Conservation (phyloP, 2,329 filamentous ascomycete genomes). For the Lasiodiplodia sp. region DNA sequence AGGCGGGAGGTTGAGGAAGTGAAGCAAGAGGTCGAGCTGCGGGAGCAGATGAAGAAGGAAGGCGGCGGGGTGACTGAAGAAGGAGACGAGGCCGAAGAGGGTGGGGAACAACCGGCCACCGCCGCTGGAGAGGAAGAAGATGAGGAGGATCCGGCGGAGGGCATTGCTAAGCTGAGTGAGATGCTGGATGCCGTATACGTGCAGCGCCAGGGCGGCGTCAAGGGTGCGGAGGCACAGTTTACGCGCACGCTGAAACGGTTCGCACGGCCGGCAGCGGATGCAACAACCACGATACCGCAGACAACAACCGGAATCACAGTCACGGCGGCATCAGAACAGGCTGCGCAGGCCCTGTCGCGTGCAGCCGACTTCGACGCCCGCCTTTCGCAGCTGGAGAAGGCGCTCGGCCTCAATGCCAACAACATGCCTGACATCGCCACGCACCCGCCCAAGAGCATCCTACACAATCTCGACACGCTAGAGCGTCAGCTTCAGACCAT, state of each 20-base stretch:
- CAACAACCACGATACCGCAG: slow-evolving; percentile 13
- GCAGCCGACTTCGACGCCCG: slow-evolving; percentile 88
- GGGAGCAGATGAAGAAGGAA: slow-evolving; percentile 39
- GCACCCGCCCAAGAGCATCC: slow-evolving; percentile 69
- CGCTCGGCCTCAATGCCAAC: slow-evolving; percentile 78
- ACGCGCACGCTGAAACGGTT: slow-evolving; percentile 45
- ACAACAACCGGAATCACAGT: neutral
- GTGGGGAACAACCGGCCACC: slow-evolving; percentile 32
- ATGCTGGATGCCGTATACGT: slow-evolving; percentile 71
- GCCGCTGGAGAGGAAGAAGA: slow-evolving; percentile 46
- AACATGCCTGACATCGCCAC: slow-evolving; percentile 67
- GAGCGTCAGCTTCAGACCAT: slow-evolving; percentile 82
- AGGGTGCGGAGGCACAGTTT: slow-evolving; percentile 47
- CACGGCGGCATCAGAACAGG: slow-evolving; percentile 35
- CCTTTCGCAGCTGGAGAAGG: slow-evolving; percentile 78
- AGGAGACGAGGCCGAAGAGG: slow-evolving; percentile 52
- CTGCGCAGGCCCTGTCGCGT: slow-evolving; percentile 72
- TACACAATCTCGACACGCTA: slow-evolving; percentile 81
- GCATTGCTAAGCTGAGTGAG: slow-evolving; percentile 73
- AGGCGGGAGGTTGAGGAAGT: slow-evolving; percentile 78
- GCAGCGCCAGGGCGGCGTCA: slow-evolving; percentile 43
- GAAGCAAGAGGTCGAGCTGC: slow-evolving; percentile 64
- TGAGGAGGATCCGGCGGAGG: slow-evolving; percentile 57
- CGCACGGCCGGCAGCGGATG: slow-evolving; percentile 32
- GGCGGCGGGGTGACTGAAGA: slow-evolving; percentile 53